Conservation (phyloP, 2,329 filamentous ascomycete species). For the Penicillium sp. region DNA sequence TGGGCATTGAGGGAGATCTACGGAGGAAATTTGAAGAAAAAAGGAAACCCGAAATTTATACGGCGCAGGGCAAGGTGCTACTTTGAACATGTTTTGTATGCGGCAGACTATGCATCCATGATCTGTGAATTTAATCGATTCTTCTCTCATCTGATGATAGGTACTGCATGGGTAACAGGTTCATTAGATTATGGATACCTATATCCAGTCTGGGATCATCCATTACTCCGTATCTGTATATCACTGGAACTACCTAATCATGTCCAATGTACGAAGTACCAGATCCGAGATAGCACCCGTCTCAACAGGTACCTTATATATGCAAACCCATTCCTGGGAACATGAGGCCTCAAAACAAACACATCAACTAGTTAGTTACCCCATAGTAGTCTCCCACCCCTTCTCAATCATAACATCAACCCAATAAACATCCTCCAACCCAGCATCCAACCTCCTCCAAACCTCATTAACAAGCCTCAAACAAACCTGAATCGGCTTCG, state of each 20-base stretch:
- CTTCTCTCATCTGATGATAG: too few species aligned
- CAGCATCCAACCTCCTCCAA: conserved; percentile 51
- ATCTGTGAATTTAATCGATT: too few species aligned
- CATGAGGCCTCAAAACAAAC: not conserved
- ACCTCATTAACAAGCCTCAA: conserved; percentile 52
- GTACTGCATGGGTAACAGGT: too few species aligned
- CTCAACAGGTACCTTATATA: not conserved
- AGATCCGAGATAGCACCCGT: too few species aligned
- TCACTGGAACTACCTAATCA: too few species aligned
- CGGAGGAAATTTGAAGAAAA: not conserved
- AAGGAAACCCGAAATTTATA: not conserved
- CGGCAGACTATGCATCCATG: too few species aligned
- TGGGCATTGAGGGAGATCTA: not conserved
- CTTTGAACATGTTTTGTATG: not conserved
- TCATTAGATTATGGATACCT: too few species aligned
- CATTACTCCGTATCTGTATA: too few species aligned
- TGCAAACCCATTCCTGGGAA: not conserved
- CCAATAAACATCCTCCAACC: conserved; percentile 49
- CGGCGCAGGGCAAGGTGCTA: not conserved
- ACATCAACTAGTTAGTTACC: too few species aligned
- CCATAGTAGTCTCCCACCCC: conserved; percentile 56
- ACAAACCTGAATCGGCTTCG: conserved; percentile 51
- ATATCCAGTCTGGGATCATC: too few species aligned
- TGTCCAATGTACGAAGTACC: not conserved
- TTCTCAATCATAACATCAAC: conserved; percentile 57